A percentile compares a stretch with the other conserved stretches of the same genome.
Conservation (phyloP, 2,329 filamentous ascomycete genomes). For the Botryosphaeria agaves region DNA sequence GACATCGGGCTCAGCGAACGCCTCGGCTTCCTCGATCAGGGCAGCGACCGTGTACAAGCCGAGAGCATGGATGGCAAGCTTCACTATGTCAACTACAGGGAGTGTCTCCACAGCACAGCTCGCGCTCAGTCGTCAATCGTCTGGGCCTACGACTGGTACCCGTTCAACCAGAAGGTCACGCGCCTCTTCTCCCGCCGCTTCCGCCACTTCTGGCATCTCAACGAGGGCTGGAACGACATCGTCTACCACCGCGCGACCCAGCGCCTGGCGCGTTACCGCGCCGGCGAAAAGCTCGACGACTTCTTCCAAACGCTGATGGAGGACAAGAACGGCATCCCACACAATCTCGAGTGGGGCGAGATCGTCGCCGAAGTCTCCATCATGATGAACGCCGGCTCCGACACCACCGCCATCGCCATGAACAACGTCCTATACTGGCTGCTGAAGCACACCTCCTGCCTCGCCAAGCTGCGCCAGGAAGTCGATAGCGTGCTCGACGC, state of each 20-base stretch:
- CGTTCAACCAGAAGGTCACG: conserved; percentile 27
- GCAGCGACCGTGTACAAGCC: conserved; percentile 12
- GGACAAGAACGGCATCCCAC: conserved; percentile 8
- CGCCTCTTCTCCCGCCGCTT: conserved; percentile 28
- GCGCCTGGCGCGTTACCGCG: conserved; percentile 17
- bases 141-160: conserved; percentile 36
- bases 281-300: conserved; percentile 31
- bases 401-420: conserved; percentile 6
- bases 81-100: conserved; percentile 29
- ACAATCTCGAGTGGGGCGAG: conserved; percentile 6
- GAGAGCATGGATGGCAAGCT: conserved; percentile 20
- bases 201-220: conserved; percentile 20
- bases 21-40: conserved; percentile 19
- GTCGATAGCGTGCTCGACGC: conserved; percentile 4
- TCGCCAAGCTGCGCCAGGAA: conserved; percentile 4
- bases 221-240: conserved; percentile 29
- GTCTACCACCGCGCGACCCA: conserved; percentile 27
- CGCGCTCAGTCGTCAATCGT: conserved; percentile 32
- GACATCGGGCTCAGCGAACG: conserved; percentile 20
- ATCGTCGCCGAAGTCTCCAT: conserved; percentile 2
- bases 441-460: conserved; percentile 2
- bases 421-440: conserved; percentile 4
- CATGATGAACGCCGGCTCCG: conserved; percentile 4
- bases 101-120: conserved; percentile 32
- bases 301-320: conserved; percentile 33